phyloP scores from a whole-genome alignment of 495 filamentous ascomycete genomes.

The Zalerion maritima region DNA sequence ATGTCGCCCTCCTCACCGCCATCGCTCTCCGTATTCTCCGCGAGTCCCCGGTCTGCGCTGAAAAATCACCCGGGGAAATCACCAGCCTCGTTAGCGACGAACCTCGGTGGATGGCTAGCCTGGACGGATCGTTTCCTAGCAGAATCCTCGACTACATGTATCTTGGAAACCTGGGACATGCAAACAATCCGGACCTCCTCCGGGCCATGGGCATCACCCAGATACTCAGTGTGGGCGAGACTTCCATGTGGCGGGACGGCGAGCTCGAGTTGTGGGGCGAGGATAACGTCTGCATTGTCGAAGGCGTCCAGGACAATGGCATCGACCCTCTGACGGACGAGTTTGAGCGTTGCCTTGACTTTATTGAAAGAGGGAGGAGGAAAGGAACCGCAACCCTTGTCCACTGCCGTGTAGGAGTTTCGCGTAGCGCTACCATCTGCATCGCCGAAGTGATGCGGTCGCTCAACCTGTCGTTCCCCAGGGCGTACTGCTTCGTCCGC shows the following conservation, averaged over 20 bases:
- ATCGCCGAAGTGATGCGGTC: conserved; percentile 94
- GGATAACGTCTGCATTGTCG: conserved; percentile 64
- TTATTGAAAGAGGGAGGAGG: conserved; percentile 67
- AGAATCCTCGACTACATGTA: conserved; percentile 91
- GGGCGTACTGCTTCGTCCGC: conserved; percentile 92
- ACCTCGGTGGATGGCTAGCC: conserved; percentile 65
- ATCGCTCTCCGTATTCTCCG: conserved; percentile 58
- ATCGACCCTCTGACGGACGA: conserved; percentile 83
- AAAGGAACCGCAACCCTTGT: conserved; percentile 79
- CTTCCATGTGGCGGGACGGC: conserved; percentile 58
- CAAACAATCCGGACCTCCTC: conserved; percentile 80
- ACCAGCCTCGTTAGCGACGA: conserved; percentile 31
- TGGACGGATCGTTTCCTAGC: conserved; percentile 85
- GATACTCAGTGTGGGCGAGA: conserved; percentile 89
- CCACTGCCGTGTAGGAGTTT: conserved; percentile 93
- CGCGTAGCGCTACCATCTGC: conserved; percentile 88
- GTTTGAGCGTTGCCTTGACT: conserved; percentile 74
- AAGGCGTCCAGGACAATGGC: conserved; percentile 88
- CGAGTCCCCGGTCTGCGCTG: conserved; percentile 27
- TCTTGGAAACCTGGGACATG: conserved; percentile 79
- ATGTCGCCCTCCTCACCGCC: conserved; percentile 61
- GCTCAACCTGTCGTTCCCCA: conserved; percentile 65
- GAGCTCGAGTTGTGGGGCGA: conserved; percentile 52
- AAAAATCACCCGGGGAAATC: conserved; percentile 26
- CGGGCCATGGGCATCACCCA: conserved; percentile 66